Percentiles rank a stretch among this genome's conserved stretches.
Conservation (phyloP, 306 rosid genomes). For the Ormosia semicastrata region DNA sequence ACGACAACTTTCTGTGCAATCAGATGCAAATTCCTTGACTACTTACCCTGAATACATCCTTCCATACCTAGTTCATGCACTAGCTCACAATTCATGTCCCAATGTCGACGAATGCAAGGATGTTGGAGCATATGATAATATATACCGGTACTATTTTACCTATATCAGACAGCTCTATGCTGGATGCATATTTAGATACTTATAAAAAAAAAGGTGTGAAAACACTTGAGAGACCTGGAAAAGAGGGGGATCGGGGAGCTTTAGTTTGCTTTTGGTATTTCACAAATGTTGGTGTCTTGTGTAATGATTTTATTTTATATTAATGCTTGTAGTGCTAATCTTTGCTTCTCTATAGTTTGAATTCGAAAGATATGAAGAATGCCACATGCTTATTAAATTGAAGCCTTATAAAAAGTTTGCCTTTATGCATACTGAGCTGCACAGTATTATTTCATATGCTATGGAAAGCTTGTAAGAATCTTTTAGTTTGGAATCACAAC, state of each 20-base stretch:
- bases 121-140: constrained; percentile 65
- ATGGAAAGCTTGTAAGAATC: neutral
- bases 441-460: neutral
- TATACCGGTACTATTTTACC: constrained; percentile 63
- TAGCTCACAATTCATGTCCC: constrained; percentile 93
- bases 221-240: neutral
- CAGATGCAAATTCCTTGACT: constrained; percentile 66
- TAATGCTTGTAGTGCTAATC: neutral
- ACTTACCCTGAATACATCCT: constrained; percentile 82
- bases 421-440: neutral
- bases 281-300: neutral
- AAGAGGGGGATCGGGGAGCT: neutral
- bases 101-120: constrained; percentile 86
- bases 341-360: constrained; percentile 1
- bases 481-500: neutral
- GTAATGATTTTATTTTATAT: neutral
- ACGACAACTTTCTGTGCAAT: constrained; percentile 59
- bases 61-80: constrained; percentile 75
- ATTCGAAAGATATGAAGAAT: constrained; percentile 9
- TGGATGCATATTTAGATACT: constrained; percentile 14
- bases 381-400: neutral
- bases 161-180: neutral
- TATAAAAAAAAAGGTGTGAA: neutral
- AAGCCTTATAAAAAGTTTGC: neutral
- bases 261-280: constrained; percentile 14